phyloP scores from a whole-genome alignment of 768 basidiomycete species.

The Solioccasus polychromus region DNA sequence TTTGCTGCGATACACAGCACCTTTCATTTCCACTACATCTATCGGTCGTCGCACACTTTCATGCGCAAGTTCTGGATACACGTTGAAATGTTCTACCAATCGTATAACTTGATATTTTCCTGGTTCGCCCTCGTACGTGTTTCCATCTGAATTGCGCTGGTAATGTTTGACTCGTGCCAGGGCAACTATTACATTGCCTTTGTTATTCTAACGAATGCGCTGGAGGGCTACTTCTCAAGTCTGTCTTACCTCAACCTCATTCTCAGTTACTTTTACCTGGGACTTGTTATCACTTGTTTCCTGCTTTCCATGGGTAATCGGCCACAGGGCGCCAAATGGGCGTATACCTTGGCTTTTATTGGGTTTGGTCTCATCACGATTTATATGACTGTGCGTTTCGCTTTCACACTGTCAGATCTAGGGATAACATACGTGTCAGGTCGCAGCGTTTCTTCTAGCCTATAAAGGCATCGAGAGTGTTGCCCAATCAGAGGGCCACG shows the following conservation, averaged over 20 bases:
- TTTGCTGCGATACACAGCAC: conserved; percentile 94
- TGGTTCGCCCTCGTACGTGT: conserved; percentile 78
- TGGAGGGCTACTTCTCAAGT: conserved; percentile 62
- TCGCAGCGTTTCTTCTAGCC: conserved; percentile 77
- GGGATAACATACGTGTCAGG: conserved; percentile 37
- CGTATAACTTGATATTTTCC: conserved; percentile 87
- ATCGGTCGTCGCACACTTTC: conserved; percentile 82
- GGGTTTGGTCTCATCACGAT: conserved; percentile 89
- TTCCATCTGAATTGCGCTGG: background rate
- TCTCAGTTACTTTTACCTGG: conserved; percentile 85
- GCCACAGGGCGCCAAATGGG: conserved; percentile 86
- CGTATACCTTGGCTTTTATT: conserved; percentile 80
- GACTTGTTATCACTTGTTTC: conserved; percentile 83
- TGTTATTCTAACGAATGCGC: conserved; percentile 65
- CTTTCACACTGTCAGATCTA: background rate
- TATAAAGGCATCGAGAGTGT: conserved; percentile 75
- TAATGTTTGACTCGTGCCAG: conserved; percentile 31
- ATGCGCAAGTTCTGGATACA: conserved; percentile 92
- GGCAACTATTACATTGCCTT: conserved; percentile 94
- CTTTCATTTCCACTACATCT: conserved; percentile 93
- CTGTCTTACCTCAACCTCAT: conserved; percentile 73
- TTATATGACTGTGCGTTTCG: conserved; percentile 83
- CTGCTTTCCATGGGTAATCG: conserved; percentile 86
- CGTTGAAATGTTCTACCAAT: conserved; percentile 87
- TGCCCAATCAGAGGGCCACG: conserved; percentile 40